These are phyloP conservation scores for Thelephora aurantiotincta DNA, from an alignment of 768 basidiomycete species.

Conservation along the genomic window DNA sequence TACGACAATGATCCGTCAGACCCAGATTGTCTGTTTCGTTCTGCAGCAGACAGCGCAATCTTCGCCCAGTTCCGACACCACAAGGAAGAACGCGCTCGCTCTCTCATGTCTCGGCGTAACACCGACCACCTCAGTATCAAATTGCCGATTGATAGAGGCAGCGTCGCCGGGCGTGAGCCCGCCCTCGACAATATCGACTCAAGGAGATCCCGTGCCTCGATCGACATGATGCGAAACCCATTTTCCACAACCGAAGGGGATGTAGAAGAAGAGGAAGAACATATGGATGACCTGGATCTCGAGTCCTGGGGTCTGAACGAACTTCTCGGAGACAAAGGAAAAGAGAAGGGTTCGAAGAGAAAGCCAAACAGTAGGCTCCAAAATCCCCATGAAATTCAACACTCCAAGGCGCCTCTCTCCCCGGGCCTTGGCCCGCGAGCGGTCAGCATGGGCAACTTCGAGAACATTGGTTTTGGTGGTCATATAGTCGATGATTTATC, in stretches of 20 bases:
- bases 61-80: slow-evolving; percentile 63
- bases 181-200: slow-evolving; percentile 20
- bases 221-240: slow-evolving; percentile 57
- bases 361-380: slow-evolving; percentile 25
- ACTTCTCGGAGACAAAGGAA: slow-evolving; percentile 48
- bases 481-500: slow-evolving; percentile 28
- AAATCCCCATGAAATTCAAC: slow-evolving; percentile 23
- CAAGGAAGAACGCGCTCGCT: slow-evolving; percentile 25
- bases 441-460: slow-evolving; percentile 52
- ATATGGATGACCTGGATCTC: slow-evolving; percentile 49
- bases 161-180: slow-evolving; percentile 21
- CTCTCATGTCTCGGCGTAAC: slow-evolving; percentile 31
- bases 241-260: slow-evolving; percentile 49
- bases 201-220: slow-evolving; percentile 39
- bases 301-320: slow-evolving; percentile 76
- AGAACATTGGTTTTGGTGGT: slow-evolving; percentile 33
- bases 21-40: slow-evolving; percentile 42
- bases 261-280: slow-evolving; percentile 27
- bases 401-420: slow-evolving; percentile 2
- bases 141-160: slow-evolving; percentile 46
- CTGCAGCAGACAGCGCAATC: slow-evolving; percentile 74
- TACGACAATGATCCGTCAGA: slow-evolving; percentile 82
- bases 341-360: slow-evolving; percentile 23
- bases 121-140: slow-evolving; percentile 54
- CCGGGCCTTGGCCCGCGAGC: slow-evolving; percentile 26